Percentiles rank a stretch among this genome's conserved stretches.
Evolutionary conservation across 2,329 filamentous ascomycete genomes (phyloP).

Genomic region (Cadophora sp.): DNA sequence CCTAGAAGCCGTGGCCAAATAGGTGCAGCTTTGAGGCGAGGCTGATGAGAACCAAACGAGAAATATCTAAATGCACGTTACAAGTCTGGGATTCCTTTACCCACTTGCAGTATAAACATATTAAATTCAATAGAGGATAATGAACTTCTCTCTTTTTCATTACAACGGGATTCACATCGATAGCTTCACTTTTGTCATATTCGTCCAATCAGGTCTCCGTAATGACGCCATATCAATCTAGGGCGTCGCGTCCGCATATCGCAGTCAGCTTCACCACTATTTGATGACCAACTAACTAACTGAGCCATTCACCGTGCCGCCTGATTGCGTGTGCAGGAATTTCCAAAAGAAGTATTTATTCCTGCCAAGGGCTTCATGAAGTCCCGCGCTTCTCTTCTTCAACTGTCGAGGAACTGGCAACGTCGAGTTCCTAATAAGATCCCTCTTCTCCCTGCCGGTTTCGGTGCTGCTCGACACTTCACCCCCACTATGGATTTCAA

Average conservation of each 20-base stretch:
- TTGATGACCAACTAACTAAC: neutral
- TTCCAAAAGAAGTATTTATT: neutral
- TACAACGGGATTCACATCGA: neutral
- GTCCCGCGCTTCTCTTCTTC: slow-evolving; percentile 21
- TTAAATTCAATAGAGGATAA: too few species aligned
- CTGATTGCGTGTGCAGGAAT: neutral
- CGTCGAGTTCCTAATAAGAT: slow-evolving; percentile 12
- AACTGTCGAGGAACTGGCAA: slow-evolving; percentile 23
- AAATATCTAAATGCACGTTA: too few species aligned
- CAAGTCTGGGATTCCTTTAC: too few species aligned
- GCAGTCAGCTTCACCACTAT: slow-evolving; percentile 6
- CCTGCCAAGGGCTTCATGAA: slow-evolving; percentile 24
- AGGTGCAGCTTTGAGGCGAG: too few species aligned
- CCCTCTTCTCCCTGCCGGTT: slow-evolving; percentile 15
- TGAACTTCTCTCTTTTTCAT: neutral
- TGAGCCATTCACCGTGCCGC: neutral
- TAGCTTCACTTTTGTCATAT: slow-evolving; percentile 2
- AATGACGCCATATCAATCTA: slow-evolving; percentile 21
- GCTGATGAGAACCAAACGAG: too few species aligned
- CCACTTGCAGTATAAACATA: too few species aligned
- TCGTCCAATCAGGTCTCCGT: slow-evolving; percentile 12
- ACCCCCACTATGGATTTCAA: slow-evolving; percentile 41
- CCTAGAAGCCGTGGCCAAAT: too few species aligned
- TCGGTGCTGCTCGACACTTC: slow-evolving; percentile 33
- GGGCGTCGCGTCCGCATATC: neutral